Evolutionary conservation across 2,329 filamentous ascomycete species (phyloP), one percentile per base, ranked within the genome.

Genomic region (Aspergillus flavus): DNA sequence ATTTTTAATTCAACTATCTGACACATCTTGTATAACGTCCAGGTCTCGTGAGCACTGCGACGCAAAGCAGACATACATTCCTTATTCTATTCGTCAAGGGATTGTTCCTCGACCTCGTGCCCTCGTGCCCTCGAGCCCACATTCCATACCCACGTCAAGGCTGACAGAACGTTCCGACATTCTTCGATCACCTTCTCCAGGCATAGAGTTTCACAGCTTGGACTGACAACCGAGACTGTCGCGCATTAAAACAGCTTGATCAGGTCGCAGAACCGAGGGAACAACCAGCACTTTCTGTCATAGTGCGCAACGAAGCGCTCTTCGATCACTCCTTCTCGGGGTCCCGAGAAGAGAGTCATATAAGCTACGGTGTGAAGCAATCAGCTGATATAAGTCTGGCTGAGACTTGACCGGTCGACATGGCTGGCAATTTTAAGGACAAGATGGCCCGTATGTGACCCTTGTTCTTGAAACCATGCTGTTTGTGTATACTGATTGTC

Each of bases 271-370:
- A 32, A 30, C 10, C n/a, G 26, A 32, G 16, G 21, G 32, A 55
- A 32, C 16, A 26, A 26, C 45, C 21, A 32, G 56, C 41, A 23
- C 32, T 57, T 57, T 32, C 52, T 21, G 57, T 43, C 36, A 63
- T 41, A 52, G 61, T 62, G 66, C 64, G 53, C 41, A 61, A 48
- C 52, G 57, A 52, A 45, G 53, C 57, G 43, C 26, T 19, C 21
- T 34, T 32, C 58, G 48, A 58, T 52, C 32, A 66, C 77, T 78
- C 76, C 76, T 79, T 78, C 75, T 78, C 76, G 76, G 76, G 67
- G 72, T 54, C 16, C 74, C 76, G 78, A 78, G 78, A 74, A 78
- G 77, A 65, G 78, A 79, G 77, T 68, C 65, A 56, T 61, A 28
- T 14, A 30, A 4, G 12, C 11, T 11, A 64, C 45, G 55, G 63